A percentile compares a stretch with the other conserved stretches of the same genome.
These are phyloP conservation scores for Amoeboaphelidium protococcarum DNA, from an alignment of 371 early-diverging fungal genomes.

Conservation along the genomic window DNA sequence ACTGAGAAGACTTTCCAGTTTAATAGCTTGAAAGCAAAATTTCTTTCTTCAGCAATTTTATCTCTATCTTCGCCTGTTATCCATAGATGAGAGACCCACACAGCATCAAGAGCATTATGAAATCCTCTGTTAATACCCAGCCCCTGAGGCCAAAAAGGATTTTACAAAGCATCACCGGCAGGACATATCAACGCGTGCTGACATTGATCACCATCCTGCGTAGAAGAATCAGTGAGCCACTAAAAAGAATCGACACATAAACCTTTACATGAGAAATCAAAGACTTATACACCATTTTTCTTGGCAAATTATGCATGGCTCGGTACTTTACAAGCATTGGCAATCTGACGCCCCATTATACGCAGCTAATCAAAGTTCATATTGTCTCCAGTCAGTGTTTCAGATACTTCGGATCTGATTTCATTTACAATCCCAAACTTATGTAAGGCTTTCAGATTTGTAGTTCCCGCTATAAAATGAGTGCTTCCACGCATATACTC, in stretches of 20 bases:
- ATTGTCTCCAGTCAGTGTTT: slow-evolving; percentile 7
- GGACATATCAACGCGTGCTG: slow-evolving; percentile 7
- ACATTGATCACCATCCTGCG: background rate
- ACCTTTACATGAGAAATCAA: slow-evolving; percentile 13
- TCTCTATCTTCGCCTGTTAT: background rate
- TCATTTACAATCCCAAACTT: slow-evolving; percentile 6
- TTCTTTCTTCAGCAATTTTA: background rate
- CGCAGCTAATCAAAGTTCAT: slow-evolving; percentile 9
- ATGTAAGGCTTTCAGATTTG: slow-evolving; percentile 3
- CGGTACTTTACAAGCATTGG: slow-evolving; percentile 7
- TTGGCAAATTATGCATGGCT: slow-evolving; percentile 4
- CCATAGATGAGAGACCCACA: slow-evolving; percentile 6
- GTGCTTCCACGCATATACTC: slow-evolving; percentile 14
- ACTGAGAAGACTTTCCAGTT: slow-evolving; percentile 6
- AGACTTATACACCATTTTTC: slow-evolving; percentile 13
- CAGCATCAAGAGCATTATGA: slow-evolving; percentile 12
- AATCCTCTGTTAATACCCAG: slow-evolving; percentile 17
- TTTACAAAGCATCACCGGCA: slow-evolving; percentile 15
- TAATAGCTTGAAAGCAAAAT: slow-evolving; percentile 3
- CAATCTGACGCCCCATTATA: slow-evolving; percentile 9
- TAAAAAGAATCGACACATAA: slow-evolving; percentile 6
- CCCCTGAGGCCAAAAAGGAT: slow-evolving; percentile 18
- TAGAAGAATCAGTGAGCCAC: background rate
- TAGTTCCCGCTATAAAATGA: slow-evolving; percentile 13
- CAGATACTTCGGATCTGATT: slow-evolving; percentile 2